phyloP scores from a whole-genome alignment of 306 rosid species.

The Oxytropis ochrocephala region DNA sequence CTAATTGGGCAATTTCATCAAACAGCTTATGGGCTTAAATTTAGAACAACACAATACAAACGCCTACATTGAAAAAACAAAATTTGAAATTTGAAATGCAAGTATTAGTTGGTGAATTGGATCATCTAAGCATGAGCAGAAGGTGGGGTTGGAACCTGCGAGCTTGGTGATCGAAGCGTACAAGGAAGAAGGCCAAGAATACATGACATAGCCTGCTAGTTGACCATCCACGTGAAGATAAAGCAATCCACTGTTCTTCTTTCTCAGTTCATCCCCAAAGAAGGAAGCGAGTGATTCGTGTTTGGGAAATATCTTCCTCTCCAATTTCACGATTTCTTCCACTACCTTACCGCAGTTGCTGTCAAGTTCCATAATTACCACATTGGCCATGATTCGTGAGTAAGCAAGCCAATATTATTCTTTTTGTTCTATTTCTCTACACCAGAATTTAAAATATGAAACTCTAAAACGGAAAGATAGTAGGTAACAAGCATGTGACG shows the following conservation, averaged over 20 bases:
- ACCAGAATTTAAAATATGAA: background rate
- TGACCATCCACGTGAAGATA: constrained; percentile 42
- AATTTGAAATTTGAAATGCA: background rate
- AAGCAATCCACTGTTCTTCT: constrained; percentile 71
- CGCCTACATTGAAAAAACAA: background rate
- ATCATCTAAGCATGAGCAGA: background rate
- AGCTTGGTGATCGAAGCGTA: constrained; percentile 76
- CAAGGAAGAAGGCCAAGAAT: constrained; percentile 80
- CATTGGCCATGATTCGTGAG: constrained; percentile 30
- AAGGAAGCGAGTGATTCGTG: constrained; percentile 78
- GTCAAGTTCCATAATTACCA: constrained; percentile 43
- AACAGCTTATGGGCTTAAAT: constrained; percentile 32
- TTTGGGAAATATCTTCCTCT: constrained; percentile 72
- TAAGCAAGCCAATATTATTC: background rate
- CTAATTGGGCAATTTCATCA: constrained; percentile 34
- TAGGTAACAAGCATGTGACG: too few species aligned
- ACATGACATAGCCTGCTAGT: constrained; percentile 76
- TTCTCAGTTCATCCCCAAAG: constrained; percentile 59
- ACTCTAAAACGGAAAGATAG: background rate
- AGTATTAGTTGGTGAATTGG: background rate
- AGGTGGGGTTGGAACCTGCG: constrained; percentile 51
- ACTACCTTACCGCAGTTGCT: constrained; percentile 39
- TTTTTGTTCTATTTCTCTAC: background rate
- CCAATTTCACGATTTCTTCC: constrained; percentile 69
- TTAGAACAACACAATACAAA: background rate